Evolutionary conservation across 352 stramenopile species (phyloP).

Genomic region (Phytophthora nicotianae): DNA sequence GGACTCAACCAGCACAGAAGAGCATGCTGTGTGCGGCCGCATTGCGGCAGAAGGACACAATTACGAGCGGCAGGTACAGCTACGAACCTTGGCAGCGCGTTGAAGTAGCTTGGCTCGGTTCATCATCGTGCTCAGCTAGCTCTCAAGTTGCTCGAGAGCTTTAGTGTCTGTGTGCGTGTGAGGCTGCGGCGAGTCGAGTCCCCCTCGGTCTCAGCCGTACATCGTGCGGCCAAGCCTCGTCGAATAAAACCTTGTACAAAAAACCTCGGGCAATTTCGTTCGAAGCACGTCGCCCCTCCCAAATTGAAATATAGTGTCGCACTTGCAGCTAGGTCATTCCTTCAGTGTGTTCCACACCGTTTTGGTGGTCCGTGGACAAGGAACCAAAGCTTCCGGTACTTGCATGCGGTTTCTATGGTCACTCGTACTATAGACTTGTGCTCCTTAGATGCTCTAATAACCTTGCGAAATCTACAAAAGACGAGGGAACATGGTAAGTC

Average conservation of each 20-base stretch:
- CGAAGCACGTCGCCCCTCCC: slow-evolving; percentile 22
- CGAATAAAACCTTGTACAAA: slow-evolving; percentile 21
- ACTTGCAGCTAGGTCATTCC: slow-evolving; percentile 7
- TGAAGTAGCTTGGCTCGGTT: slow-evolving; percentile 78
- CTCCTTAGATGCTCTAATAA: not conserved
- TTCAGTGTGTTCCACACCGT: slow-evolving; percentile 14
- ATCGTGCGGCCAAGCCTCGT: slow-evolving; percentile 26
- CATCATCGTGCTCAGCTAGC: slow-evolving; percentile 67
- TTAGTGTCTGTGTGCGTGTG: slow-evolving; percentile 51
- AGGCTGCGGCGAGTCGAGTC: slow-evolving; percentile 29
- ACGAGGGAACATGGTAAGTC: slow-evolving; percentile 25
- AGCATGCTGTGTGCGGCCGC: not conserved
- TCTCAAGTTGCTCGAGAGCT: slow-evolving; percentile 45
- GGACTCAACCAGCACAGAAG: slow-evolving; percentile 2
- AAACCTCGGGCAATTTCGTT: slow-evolving; percentile 22
- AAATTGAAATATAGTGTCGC: not conserved
- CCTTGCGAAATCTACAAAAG: not conserved
- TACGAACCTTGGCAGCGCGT: slow-evolving; percentile 73
- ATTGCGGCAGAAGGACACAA: not conserved
- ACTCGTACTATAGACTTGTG: not conserved
- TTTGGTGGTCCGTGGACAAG: slow-evolving; percentile 23
- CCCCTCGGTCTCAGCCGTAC: slow-evolving; percentile 33
- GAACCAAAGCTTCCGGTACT: slow-evolving; percentile 8
- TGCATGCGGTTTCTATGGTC: slow-evolving; percentile 20
- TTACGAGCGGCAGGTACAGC: too few relatives aligned